phyloP scores from a whole-genome alignment of 2,329 filamentous ascomycete genomes.

The Trichoderma simmonsii region DNA sequence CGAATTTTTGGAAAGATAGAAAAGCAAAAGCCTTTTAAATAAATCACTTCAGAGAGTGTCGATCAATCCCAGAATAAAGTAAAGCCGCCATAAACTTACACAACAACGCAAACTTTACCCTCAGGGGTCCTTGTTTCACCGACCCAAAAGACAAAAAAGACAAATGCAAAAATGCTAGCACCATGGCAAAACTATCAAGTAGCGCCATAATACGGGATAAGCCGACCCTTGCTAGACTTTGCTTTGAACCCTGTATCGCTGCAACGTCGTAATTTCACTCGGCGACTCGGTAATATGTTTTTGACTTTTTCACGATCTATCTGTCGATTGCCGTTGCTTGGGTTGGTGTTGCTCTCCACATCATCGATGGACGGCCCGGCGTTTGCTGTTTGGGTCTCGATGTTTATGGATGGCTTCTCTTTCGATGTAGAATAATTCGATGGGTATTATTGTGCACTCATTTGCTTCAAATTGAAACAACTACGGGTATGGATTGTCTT shows the following conservation, averaged over 20 bases:
- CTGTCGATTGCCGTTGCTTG: background rate
- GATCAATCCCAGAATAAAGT: background rate
- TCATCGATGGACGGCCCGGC: background rate
- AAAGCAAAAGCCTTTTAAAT: background rate
- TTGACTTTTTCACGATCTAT: background rate
- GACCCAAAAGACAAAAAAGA: background rate
- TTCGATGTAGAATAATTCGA: no score
- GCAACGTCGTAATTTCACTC: conserved; percentile 9
- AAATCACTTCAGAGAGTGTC: background rate
- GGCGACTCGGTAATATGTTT: background rate
- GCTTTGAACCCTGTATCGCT: background rate
- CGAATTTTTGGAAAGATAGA: background rate
- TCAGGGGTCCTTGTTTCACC: background rate
- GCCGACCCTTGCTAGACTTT: background rate
- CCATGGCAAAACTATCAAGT: background rate
- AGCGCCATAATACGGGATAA: background rate
- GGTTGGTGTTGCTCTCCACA: background rate
- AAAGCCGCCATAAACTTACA: background rate
- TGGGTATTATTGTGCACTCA: no score
- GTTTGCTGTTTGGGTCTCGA: background rate
- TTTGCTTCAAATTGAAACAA: background rate
- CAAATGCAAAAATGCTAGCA: background rate
- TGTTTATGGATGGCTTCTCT: no score
- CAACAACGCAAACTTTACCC: background rate
- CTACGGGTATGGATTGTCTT: background rate